Percentiles rank a stretch among this genome's conserved stretches.
These are phyloP conservation scores for Ogataea pini DNA, from an alignment of 805 yeast species.

Conservation along the genomic window DNA sequence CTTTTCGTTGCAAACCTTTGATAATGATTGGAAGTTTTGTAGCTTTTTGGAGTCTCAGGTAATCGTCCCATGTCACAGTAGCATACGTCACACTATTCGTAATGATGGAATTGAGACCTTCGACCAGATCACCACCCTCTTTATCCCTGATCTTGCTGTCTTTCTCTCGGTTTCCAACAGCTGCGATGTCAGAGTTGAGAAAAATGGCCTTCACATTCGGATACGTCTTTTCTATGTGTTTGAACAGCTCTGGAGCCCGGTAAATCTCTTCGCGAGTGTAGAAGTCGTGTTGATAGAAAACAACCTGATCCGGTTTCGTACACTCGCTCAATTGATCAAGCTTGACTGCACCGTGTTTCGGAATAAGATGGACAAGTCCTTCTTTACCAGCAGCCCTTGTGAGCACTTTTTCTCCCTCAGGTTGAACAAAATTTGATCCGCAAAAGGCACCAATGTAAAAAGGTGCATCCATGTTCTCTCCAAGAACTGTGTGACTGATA, in stretches of 20 bases:
- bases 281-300: slow-evolving; percentile 85
- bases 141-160: slow-evolving; percentile 69
- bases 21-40: slow-evolving; percentile 49
- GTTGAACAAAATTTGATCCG: slow-evolving; percentile 80
- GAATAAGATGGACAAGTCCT: slow-evolving; percentile 74
- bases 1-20: slow-evolving; percentile 69
- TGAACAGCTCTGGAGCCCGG: slow-evolving; percentile 38
- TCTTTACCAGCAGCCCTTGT: slow-evolving; percentile 71
- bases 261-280: slow-evolving; percentile 58
- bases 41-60: slow-evolving; percentile 48
- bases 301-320: slow-evolving; percentile 57
- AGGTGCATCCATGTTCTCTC: slow-evolving; percentile 63
- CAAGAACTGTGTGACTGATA: slow-evolving; percentile 64
- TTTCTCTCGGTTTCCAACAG: slow-evolving; percentile 81
- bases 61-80: slow-evolving; percentile 59
- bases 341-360: slow-evolving; percentile 80
- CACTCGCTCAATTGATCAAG: slow-evolving; percentile 73
- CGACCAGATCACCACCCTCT: slow-evolving; percentile 40
- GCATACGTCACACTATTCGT: slow-evolving; percentile 30
- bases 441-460: slow-evolving; percentile 92
- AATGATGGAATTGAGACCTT: slow-evolving; percentile 16
- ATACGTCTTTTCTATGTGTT: slow-evolving; percentile 34
- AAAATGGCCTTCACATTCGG: slow-evolving; percentile 74
- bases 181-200: slow-evolving; percentile 85
- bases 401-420: slow-evolving; percentile 81